phyloP scores from a whole-genome alignment of 768 basidiomycete species.

The Podaxis sp. region DNA sequence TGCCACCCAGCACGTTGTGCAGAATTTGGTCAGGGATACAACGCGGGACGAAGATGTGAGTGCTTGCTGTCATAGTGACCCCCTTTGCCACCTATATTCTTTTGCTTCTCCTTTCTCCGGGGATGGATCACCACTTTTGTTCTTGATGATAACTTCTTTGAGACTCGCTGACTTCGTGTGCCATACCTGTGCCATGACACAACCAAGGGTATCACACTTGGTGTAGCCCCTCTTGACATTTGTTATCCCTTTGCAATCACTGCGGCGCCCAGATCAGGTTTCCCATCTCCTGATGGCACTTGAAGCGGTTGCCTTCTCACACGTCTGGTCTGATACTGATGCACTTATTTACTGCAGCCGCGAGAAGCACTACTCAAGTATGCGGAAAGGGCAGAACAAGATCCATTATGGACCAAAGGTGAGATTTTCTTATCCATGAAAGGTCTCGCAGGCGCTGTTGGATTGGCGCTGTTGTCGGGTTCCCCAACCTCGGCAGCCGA shows the following conservation, averaged over 20 bases:
- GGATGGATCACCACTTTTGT: slow-evolving; percentile 4
- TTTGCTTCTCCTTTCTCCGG: not conserved
- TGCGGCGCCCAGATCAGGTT: slow-evolving; percentile 15
- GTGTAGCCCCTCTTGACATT: not conserved
- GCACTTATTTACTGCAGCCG: slow-evolving; percentile 57
- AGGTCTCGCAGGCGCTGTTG: not conserved
- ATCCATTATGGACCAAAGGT: slow-evolving; percentile 88
- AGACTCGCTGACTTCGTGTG: not conserved
- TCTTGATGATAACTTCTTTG: slow-evolving; percentile 16
- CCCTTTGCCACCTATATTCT: not conserved
- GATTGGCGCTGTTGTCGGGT: not conserved
- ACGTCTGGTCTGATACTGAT: slow-evolving; percentile 14
- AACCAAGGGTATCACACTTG: not conserved
- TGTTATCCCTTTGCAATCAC: not conserved
- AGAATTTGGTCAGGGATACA: slow-evolving; percentile 89
- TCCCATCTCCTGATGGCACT: slow-evolving; percentile 11
- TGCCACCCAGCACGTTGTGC: slow-evolving; percentile 96
- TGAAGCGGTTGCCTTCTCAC: slow-evolving; percentile 12
- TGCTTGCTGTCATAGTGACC: slow-evolving; percentile 28
- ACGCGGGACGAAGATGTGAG: slow-evolving; percentile 94
- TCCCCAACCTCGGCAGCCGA: slow-evolving; percentile 20
- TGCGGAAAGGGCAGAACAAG: slow-evolving; percentile 70
- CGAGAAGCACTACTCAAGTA: slow-evolving; percentile 96
- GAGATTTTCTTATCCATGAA: slow-evolving; percentile 32
- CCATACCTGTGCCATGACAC: not conserved